phyloP scores from a whole-genome alignment of 192 early-diverging fungal genomes.

The Backusella morwellensis region DNA sequence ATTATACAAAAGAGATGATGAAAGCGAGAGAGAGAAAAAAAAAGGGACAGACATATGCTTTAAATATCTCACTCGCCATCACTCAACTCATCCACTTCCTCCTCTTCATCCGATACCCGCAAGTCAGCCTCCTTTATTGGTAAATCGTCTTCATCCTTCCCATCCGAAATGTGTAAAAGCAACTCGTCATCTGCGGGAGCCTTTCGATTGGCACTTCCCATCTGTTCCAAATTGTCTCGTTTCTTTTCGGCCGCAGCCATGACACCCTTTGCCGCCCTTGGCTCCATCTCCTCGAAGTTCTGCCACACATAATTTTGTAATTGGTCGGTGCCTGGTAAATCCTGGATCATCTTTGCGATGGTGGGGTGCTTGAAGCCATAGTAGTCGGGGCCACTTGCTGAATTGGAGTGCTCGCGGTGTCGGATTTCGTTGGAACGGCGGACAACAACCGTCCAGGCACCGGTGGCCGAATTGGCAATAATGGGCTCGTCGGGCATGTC shows the following conservation, averaged over 20 bases:
- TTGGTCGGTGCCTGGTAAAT: slow-evolving; percentile 68
- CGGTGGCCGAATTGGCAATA: slow-evolving; percentile 77
- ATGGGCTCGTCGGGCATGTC: slow-evolving; percentile 72
- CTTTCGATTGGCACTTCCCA: slow-evolving; percentile 34
- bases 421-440: slow-evolving; percentile 78
- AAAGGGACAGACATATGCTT: too few relatives aligned
- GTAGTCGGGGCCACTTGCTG: slow-evolving; percentile 86
- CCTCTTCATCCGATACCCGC: background rate
- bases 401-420: slow-evolving; percentile 75
- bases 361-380: slow-evolving; percentile 89
- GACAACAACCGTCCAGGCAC: slow-evolving; percentile 86
- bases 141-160: background rate
- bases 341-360: slow-evolving; percentile 85
- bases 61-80: background rate
- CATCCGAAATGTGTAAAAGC: background rate
- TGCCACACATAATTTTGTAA: slow-evolving; percentile 76
- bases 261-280: slow-evolving; percentile 51
- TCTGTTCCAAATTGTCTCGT: slow-evolving; percentile 33
- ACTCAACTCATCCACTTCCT: slow-evolving; percentile 3
- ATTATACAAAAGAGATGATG: background rate
- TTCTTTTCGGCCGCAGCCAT: slow-evolving; percentile 40
- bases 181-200: background rate
- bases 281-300: slow-evolving; percentile 63
- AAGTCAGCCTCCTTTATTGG: background rate
- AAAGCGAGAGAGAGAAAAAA: background rate